Evolutionary conservation across 176 grass and related monocot genomes (phyloP).

Genomic region (Oryza glumipatula): DNA sequence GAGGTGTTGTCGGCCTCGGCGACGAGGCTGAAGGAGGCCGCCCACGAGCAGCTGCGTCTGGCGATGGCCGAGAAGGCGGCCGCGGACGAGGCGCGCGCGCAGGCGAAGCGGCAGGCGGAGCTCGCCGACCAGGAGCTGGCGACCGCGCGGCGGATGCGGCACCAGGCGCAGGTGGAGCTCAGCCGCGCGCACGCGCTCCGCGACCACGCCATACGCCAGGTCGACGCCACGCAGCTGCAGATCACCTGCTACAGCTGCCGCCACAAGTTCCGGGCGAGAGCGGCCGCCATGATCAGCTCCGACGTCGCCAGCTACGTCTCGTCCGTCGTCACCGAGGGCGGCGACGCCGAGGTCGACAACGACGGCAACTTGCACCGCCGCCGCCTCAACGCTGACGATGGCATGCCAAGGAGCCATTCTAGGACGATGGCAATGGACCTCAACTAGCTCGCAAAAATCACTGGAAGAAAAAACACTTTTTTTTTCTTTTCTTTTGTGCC

Average conservation of each 20-base stretch:
- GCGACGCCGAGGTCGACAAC: slow-evolving; percentile 51
- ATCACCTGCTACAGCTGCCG: slow-evolving; percentile 88
- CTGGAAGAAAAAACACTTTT: not conserved
- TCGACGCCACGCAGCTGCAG: slow-evolving; percentile 65
- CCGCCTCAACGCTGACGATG: slow-evolving; percentile 22
- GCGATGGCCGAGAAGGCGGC: slow-evolving; percentile 58
- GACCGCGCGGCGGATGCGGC: slow-evolving; percentile 61
- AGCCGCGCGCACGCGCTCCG: slow-evolving; percentile 64
- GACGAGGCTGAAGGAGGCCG: slow-evolving; percentile 45
- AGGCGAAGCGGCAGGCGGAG: slow-evolving; percentile 74
- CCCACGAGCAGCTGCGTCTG: slow-evolving; percentile 45
- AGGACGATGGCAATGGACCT: slow-evolving; percentile 46
- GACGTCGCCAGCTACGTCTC: slow-evolving; percentile 74
- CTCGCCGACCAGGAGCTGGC: slow-evolving; percentile 80
- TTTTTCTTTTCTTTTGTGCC: not conserved
- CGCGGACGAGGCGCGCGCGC: slow-evolving; percentile 61
- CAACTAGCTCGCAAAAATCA: slow-evolving; percentile 34
- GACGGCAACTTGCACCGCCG: slow-evolving; percentile 34
- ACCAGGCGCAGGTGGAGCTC: slow-evolving; percentile 78
- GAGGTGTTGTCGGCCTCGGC: not conserved
- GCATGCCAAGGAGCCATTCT: slow-evolving; percentile 2
- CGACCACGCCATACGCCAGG: slow-evolving; percentile 67
- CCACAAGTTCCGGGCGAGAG: slow-evolving; percentile 55
- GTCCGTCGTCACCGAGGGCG: slow-evolving; percentile 65
- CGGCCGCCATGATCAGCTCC: slow-evolving; percentile 45